phyloP scores from a whole-genome alignment of 257 asterid genomes.

The Petunia axillaris region DNA sequence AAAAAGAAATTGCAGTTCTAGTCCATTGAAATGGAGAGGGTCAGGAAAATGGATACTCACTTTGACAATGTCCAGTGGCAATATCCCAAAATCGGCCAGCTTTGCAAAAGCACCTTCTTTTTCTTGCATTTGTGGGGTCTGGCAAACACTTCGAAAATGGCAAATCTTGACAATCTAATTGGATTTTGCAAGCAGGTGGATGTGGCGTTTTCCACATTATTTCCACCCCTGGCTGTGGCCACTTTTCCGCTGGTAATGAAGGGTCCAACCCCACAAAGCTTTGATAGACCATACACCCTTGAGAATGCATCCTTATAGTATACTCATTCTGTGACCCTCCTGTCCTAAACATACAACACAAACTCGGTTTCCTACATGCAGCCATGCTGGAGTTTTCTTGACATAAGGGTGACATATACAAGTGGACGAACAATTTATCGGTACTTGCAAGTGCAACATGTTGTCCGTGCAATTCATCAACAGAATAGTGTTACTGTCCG shows the following conservation, averaged over 20 bases:
- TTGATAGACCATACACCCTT: conserved; percentile 69
- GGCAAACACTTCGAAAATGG: conserved; percentile 50
- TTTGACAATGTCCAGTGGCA: conserved; percentile 50
- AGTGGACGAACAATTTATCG: conserved; percentile 39
- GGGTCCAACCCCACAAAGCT: conserved; percentile 65
- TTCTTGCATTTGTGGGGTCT: conserved; percentile 42
- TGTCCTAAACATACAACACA: conserved; percentile 61
- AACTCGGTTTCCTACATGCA: conserved; percentile 35
- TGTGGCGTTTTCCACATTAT: conserved; percentile 47
- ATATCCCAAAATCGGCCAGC: conserved; percentile 62
- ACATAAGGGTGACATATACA: conserved; percentile 57
- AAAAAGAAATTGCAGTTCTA: no score
- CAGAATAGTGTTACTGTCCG: conserved; percentile 50
- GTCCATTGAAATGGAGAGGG: no score
- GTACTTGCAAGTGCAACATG: conserved; percentile 53
- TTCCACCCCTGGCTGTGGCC: conserved; percentile 71
- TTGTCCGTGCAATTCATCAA: conserved; percentile 56
- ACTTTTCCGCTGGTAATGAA: conserved; percentile 45
- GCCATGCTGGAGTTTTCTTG: conserved; percentile 36
- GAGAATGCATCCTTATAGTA: conserved; percentile 43
- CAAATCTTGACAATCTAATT: conserved; percentile 50
- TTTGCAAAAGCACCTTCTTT: conserved; percentile 56
- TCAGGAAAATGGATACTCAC: conserved; percentile 32
- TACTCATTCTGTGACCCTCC: conserved; percentile 66
- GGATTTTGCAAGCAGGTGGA: conserved; percentile 44